Base-by-base conservation (phyloP, 345 rosid species). In the Lumnitzera racemosa region DNA sequence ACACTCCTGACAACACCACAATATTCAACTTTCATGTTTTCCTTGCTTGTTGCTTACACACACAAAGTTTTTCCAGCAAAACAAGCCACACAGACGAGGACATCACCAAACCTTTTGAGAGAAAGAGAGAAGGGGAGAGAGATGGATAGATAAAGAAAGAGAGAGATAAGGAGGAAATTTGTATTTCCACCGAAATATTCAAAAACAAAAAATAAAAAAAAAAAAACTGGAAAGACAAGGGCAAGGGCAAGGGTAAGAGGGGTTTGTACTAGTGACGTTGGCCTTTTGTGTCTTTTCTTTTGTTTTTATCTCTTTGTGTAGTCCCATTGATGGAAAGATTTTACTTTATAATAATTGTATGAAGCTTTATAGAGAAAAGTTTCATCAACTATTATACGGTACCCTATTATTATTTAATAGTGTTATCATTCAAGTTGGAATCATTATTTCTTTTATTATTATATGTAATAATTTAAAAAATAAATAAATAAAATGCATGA, bases 211-310 rank as follows among this genome's bases (percentile, higher is more conserved):
- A 29, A n/a, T n/a, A 6, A 3, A 29, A 29, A 6, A 6, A 6
- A 3, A 29, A 29, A 20, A 36, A 9, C 10, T 1, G 10, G 43
- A 36, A 36, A 36, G 7, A 7, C 7, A 36, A 70, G 59, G 13
- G 11, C 4, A 24, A 27, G 54, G 27, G 27, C 46, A 24, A 27
- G 54, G 27, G 27, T 23, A 10, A 15, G 25, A 50, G 17, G 14
- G 14, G 24, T 52, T 55, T 73, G 59, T 23, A 20, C 20, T 20
- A 62, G 64, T 73, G 80, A 78, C 64, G 71, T 71, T 72, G 78
- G 73, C 67, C 77, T 83, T 74, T 69, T 36, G 81, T 80, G 83
- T 80, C 80, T 70, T 78, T 76, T 80, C 71, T 68, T 64, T 57
- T 66, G 75, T 72, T 66, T 56, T 72, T 69, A 66, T 58, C 57